Evolutionary conservation across 2,329 filamentous ascomycete genomes (phyloP).

Genomic region (Zalaria sp.): DNA sequence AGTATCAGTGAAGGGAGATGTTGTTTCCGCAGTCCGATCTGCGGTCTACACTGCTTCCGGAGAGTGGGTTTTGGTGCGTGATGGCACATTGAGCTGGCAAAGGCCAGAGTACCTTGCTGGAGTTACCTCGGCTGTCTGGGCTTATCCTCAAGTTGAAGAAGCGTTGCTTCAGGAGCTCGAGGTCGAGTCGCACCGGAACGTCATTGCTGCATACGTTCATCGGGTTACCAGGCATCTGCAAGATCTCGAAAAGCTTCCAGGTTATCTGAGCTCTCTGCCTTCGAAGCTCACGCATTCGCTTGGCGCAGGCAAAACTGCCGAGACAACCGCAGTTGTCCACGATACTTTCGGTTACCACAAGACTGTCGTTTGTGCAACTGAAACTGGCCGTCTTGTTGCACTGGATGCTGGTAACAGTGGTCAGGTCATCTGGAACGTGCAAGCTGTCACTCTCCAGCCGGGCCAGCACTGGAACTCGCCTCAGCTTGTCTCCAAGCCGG

Average conservation of each 20-base stretch:
- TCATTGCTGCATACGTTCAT: conserved; percentile 72
- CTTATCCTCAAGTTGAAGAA: conserved; percentile 49
- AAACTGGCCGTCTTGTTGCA: conserved; percentile 64
- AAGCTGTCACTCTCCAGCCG: conserved; percentile 25
- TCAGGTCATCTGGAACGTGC: conserved; percentile 59
- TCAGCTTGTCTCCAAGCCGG: conserved; percentile 4
- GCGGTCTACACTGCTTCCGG: conserved; percentile 51
- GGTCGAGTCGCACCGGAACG: conserved; percentile 71
- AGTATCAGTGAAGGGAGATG: conserved; percentile 55
- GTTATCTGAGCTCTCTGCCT: conserved; percentile 57
- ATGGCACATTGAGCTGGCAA: conserved; percentile 68
- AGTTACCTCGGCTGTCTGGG: conserved; percentile 66
- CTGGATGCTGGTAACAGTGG: conserved; percentile 66
- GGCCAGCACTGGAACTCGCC: not conserved
- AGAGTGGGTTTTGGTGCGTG: conserved; percentile 74
- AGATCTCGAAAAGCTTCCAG: conserved; percentile 65
- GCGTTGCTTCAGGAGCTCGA: conserved; percentile 68
- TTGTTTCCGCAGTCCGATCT: conserved; percentile 63
- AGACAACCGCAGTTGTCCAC: not conserved
- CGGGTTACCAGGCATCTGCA: conserved; percentile 67
- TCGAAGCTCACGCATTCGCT: conserved; percentile 46
- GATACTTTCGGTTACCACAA: conserved; percentile 86
- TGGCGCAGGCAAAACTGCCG: conserved; percentile 17
- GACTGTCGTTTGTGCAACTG: conserved; percentile 65
- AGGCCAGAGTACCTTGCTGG: conserved; percentile 72